Conservation (phyloP, 2,329 filamentous ascomycete species). For the Tolypocladium tundrense region DNA sequence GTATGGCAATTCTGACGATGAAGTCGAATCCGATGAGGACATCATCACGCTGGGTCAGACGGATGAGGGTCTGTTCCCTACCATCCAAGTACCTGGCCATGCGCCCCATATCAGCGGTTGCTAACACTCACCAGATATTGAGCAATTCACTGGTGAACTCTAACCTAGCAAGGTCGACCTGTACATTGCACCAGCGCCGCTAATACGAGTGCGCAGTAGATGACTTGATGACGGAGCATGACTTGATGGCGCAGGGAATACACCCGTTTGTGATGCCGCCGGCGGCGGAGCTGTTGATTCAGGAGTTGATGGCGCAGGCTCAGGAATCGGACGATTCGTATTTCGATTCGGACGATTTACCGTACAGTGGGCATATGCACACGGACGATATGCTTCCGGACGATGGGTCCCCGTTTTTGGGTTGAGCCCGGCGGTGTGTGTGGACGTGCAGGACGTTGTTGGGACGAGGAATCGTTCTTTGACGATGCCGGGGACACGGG, state of each 20-base stretch:
- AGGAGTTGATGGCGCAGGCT: slow-evolving; percentile 8
- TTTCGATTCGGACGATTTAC: background rate
- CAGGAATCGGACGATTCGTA: background rate
- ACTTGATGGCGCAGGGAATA: background rate
- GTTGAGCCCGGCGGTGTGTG: background rate
- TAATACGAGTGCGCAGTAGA: background rate
- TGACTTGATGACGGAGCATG: background rate
- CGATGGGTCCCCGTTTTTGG: background rate
- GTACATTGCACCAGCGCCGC: background rate
- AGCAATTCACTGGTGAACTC: background rate
- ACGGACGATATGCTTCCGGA: background rate
- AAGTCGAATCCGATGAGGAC: background rate
- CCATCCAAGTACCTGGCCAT: background rate
- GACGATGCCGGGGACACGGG: background rate
- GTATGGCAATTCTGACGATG: slow-evolving; percentile 7
- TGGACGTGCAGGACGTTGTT: background rate
- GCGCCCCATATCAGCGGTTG: background rate
- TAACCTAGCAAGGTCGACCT: background rate
- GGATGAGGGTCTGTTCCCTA: background rate
- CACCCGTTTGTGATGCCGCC: slow-evolving; percentile 7
- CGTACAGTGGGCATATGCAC: background rate
- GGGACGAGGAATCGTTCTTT: background rate
- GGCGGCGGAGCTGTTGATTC: slow-evolving; percentile 14
- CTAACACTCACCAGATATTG: background rate
- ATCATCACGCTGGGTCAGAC: background rate